Percentiles rank a stretch among this genome's conserved stretches.
phyloP scores from a whole-genome alignment of 2,329 filamentous ascomycete species.

The Sphaerulina populicola region DNA sequence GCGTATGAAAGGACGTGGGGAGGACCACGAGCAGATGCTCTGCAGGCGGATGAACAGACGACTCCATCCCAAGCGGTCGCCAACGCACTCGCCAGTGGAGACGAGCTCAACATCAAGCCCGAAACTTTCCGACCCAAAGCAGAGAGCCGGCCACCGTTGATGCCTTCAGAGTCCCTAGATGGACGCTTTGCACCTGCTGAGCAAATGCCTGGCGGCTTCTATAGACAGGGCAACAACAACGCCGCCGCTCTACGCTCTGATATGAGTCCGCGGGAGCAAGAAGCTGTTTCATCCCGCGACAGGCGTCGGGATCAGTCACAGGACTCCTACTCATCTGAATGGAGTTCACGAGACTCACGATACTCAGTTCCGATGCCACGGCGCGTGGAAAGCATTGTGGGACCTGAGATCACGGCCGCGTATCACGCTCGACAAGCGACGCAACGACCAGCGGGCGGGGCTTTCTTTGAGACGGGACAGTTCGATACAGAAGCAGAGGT shows the following conservation, averaged over 20 bases:
- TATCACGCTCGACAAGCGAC: conserved; percentile 58
- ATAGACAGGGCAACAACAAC: conserved; percentile 57
- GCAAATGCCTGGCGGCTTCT: conserved; percentile 59
- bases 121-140: conserved; percentile 63
- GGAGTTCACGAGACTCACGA: conserved; percentile 44
- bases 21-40: conserved; percentile 82
- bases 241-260: conserved; percentile 52
- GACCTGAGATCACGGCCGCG: conserved; percentile 63
- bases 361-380: conserved; percentile 58
- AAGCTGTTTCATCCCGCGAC: conserved; percentile 12
- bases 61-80: conserved; percentile 79
- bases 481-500: conserved; percentile 2
- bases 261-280: conserved; percentile 37
- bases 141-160: conserved; percentile 51
- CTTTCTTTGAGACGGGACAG: conserved; percentile 34
- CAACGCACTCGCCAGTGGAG: conserved; percentile 65
- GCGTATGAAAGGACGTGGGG: conserved; percentile 93
- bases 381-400: conserved; percentile 65
- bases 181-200: conserved; percentile 70
- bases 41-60: conserved; percentile 64
- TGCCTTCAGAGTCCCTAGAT: conserved; percentile 66
- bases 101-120: conserved; percentile 82
- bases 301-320: conserved; percentile 23
- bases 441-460: conserved; percentile 40
- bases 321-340: conserved; percentile 57